Evolutionary conservation across 768 basidiomycete species (phyloP), one percentile per base, ranked within the genome.

Genomic region (Podaxis sp.): DNA sequence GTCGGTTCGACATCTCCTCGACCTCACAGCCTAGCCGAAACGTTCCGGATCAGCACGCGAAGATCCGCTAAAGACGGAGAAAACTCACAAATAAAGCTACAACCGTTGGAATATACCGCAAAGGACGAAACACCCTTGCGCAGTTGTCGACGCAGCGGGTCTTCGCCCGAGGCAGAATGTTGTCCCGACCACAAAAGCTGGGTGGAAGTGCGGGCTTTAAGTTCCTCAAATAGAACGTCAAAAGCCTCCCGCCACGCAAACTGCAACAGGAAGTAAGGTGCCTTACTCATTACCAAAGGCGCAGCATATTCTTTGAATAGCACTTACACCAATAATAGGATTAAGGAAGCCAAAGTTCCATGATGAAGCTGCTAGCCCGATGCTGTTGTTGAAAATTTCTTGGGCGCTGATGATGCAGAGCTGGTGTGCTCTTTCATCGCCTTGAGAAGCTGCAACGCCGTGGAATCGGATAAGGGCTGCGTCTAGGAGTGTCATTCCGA

Each of bases 201-300:
- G 7, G 21, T 16, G 5, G 50, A 36, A 10, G 6, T 35, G 13
- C 50, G 58, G n/a, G 14, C 37, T 11, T 35, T 44, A 5, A 60
- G 38, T 23, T 60, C 59, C 11, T 52, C 40, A 21, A 60, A 32
- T 11, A 60, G 52, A 6, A 60, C 59, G 14, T 60, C 51, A 35
- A 60, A 60, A 35, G 59, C 59, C 21, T 51, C 51, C 21, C 59
- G 50, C 59, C 59, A 60, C n/a, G 59, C 59, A 47, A 60, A 53
- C 59, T 60, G 13, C 16, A 55, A n/a, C 32, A 2, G 32, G 32
- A 5, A 32, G 32, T 32, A 32, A 42, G 37, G 21, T 35, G 11
- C 23, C 32, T 40, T 2, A 44, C 14, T 25, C 18, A 32, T 18
- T 18, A 11, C 2, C 2, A 16, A 48, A 48, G 44, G 28, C 25